These are phyloP conservation scores for Sclerospora graminicola DNA, from an alignment of 352 stramenopile genomes.

Conservation along the genomic window DNA sequence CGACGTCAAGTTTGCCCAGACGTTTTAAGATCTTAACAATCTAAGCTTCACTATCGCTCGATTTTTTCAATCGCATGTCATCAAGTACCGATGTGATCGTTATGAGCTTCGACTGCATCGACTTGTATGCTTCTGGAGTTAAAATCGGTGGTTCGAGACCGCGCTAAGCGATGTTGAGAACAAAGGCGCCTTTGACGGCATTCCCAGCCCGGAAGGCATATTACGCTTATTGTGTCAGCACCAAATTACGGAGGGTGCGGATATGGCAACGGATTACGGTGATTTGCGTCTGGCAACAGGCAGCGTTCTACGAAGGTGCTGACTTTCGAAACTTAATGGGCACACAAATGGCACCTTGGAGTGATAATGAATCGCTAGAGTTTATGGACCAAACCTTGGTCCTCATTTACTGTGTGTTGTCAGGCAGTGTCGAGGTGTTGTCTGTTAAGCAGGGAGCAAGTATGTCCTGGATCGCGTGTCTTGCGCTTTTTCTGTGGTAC, in stretches of 20 bases:
- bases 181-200: too few species aligned
- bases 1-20: slow-evolving; percentile 61
- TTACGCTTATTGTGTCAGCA: slow-evolving; percentile 43
- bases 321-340: slow-evolving; percentile 42
- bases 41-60: slow-evolving; percentile 21
- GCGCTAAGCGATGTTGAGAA: slow-evolving; percentile 22
- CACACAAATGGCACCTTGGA: slow-evolving; percentile 50
- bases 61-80: slow-evolving; percentile 25
- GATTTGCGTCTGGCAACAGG: slow-evolving; percentile 64
- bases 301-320: slow-evolving; percentile 33
- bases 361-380: slow-evolving; percentile 32
- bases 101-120: slow-evolving; percentile 63
- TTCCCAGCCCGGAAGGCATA: slow-evolving; percentile 23
- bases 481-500: slow-evolving; percentile 70
- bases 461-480: slow-evolving; percentile 45
- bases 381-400: slow-evolving; percentile 53
- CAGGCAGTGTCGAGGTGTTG: too few species aligned
- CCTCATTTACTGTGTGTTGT: slow-evolving; percentile 63
- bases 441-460: slow-evolving; percentile 33
- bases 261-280: slow-evolving; percentile 46
- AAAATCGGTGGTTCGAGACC: slow-evolving; percentile 76
- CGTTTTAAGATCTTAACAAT: slow-evolving; percentile 57
- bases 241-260: slow-evolving; percentile 39
- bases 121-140: slow-evolving; percentile 70
- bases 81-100: slow-evolving; percentile 56